Base-by-base conservation (phyloP, 352 stramenopile genomes). In the Globisporangium paroecandrum region DNA sequence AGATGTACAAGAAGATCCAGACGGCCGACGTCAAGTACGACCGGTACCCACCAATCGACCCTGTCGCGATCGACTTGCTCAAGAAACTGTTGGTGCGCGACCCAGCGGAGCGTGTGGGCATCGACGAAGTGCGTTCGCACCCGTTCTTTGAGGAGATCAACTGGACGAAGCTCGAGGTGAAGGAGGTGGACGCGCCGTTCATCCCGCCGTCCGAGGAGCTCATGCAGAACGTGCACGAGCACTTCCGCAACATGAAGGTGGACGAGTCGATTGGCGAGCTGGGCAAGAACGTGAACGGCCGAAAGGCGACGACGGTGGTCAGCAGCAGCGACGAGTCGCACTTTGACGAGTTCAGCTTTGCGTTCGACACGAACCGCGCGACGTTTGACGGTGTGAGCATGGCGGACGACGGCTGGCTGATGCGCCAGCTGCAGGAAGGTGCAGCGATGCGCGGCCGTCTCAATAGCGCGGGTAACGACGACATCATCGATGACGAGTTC, bases 1-100 rank as follows among this genome's bases (percentile, higher is more conserved):
- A 89, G 29, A 94, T 95, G 82, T 97, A 95, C 78, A 91, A 93
- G 69, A 94, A 94, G 66, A 97, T 97, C 69, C 86, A 94, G 66
- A 94, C 79, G 36, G 87, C 85, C 4, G 86, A 94, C 56, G 81
- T 95, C 51, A 91, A 92, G 68, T 96, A 94, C 66, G 78, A 90
- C 6, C 70, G 74, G 32, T 82, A 83, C 25, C 86, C 85, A 8
- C 71, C 82, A 18, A 86, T 94, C 34, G 83, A 94, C 58, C 74
- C 82, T 0, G 73, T 82, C 8, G 88, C 80, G 8, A 76, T 94
- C 54, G 85, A 94, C 65, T 57, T 96, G 64, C 58, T 96, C 20
- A 61, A 93, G 72, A 90, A 91, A 62, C 58, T 96, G 36, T 65
- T 96, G 6, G 85, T 91, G 34, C 86, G 86, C 55, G 85, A 96